A percentile compares a stretch with the other conserved stretches of the same genome.
Conservation (phyloP, 1,139 yeast species). For the Magnusiomyces suaveolens region DNA sequence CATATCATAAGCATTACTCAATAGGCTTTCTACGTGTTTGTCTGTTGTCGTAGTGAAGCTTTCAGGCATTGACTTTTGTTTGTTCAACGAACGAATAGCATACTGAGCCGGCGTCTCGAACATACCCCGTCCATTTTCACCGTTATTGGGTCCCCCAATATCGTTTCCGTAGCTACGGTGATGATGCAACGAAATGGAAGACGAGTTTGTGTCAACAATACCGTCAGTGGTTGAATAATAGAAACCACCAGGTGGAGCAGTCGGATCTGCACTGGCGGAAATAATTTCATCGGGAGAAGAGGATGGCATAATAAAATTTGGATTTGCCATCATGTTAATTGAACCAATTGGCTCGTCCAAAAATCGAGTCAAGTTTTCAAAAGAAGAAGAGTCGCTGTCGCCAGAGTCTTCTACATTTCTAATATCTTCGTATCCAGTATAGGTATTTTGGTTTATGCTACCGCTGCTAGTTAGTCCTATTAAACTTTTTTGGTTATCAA, state of each 20-base stretch:
- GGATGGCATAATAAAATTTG: no score
- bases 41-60: not conserved
- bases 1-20: no score
- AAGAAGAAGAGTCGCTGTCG: constrained; percentile 5
- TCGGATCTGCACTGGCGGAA: no score
- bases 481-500: no score
- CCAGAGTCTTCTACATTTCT: not conserved
- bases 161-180: not conserved
- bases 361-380: constrained; percentile 9
- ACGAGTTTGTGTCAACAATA: not conserved
- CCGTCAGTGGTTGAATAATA: not conserved
- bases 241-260: no score
- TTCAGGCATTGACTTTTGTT: not conserved
- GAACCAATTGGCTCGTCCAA: constrained; percentile 4
- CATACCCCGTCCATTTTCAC: not conserved
- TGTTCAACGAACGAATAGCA: not conserved
- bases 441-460: not conserved
- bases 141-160: no score
- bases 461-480: not conserved
- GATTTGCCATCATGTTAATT: no score
- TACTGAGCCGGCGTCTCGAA: not conserved
- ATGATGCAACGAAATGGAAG: not conserved
- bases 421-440: not conserved
- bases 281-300: no score
- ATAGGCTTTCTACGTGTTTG: not conserved